phyloP scores from a whole-genome alignment of 805 yeast genomes.

The Candida verbasci region DNA sequence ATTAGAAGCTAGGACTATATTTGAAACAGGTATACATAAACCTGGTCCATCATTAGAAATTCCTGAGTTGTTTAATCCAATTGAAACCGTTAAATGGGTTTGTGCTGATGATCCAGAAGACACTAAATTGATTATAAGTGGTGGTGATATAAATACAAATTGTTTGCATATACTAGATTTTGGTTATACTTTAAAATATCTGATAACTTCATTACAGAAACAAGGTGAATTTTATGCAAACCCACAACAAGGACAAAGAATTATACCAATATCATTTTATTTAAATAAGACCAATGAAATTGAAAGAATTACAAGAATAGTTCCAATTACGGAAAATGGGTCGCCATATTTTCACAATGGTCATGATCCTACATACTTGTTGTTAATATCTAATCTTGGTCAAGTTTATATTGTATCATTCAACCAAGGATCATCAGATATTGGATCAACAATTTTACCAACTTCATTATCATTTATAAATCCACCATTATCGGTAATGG shows the following conservation, averaged over 20 bases:
- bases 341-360: constrained; percentile 79
- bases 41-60: constrained; percentile 34
- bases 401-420: constrained; percentile 58
- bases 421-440: constrained; percentile 31
- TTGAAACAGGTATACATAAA: constrained; percentile 59
- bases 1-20: constrained; percentile 68
- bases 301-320: constrained; percentile 23
- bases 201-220: constrained; percentile 76
- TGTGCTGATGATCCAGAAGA: constrained; percentile 76
- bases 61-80: constrained; percentile 29
- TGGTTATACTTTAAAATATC: constrained; percentile 74
- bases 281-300: constrained; percentile 12
- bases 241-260: constrained; percentile 43
- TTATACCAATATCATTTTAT: constrained; percentile 22
- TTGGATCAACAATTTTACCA: constrained; percentile 53
- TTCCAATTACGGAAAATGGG: constrained; percentile 29
- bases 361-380: constrained; percentile 66
- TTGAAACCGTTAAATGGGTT: constrained; percentile 66
- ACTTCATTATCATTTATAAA: constrained; percentile 75
- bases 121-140: constrained; percentile 67
- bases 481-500: constrained; percentile 60
- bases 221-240: constrained; percentile 75
- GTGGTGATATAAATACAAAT: constrained; percentile 49
- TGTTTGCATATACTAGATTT: constrained; percentile 57
- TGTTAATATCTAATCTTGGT: constrained; percentile 59